Base-by-base conservation (phyloP, 2,329 filamentous ascomycete species). In the Colletotrichum sp. region DNA sequence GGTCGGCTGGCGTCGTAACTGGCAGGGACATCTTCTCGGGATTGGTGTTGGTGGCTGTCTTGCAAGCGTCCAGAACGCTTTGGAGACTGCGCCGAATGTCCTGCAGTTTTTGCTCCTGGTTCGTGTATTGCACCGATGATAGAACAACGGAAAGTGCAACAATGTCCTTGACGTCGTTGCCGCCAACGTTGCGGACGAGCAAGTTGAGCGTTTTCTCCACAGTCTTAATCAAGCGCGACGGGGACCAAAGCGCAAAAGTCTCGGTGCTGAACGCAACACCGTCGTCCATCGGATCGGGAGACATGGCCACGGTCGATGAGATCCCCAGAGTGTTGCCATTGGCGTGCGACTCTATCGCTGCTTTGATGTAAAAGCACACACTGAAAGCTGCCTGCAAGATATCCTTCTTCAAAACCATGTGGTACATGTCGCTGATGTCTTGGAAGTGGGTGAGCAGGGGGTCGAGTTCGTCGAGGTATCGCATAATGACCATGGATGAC, bases 361-460 rank as follows among this genome's bases (percentile, higher is more conserved):
- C 82, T 71, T 84, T 85, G 80, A 91, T 89, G 72, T 89, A 91
- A 78, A 88, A 90, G 79, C 90, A 91, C 15, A 91, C 83, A 73
- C 89, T 90, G 60, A 91, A 86, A 4, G 89, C 88, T 0, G 90
- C 89, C 80, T 91, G 89, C 24, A 90, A 83, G 28, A 91, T 88
- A 77, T 91, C 90, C 75, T 87, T 86, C 78, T 89, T 90, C 44
- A 91, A 80, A 13, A 90, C 84, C 65, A 90, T 85, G 74, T 90
- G 86, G 71, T 90, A 89, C 85, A 91, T 89, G 73, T 89, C 88
- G 78, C 85, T 85, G 28, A 90, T 84, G 57, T 88, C 86, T 55
- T 85, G 82, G 68, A 88, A 91, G 63, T 87, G 86, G 4, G 87
- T 83, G 7, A 86, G 83, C 28, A 83, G 80, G 0, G 88, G 87